Evolutionary conservation across 768 basidiomycete species (phyloP).

Genomic region (Rhizopogon roseolus): DNA sequence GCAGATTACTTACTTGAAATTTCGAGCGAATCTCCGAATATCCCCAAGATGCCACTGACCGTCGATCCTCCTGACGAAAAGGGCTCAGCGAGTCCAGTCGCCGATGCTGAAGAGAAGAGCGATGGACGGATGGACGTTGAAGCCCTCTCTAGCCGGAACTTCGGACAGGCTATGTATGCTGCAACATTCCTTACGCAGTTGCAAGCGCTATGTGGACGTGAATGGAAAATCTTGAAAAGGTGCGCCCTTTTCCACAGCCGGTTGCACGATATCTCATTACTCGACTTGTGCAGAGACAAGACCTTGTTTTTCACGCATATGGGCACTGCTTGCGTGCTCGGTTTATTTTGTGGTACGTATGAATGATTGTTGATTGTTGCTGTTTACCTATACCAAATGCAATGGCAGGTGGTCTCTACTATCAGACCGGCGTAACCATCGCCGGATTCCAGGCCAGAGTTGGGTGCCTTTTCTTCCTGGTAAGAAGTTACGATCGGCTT

Average conservation of each 20-base stretch:
- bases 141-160: conserved; percentile 11
- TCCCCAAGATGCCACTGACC: conserved; percentile 15
- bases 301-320: conserved; percentile 80
- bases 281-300: conserved; percentile 55
- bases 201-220: conserved; percentile 73
- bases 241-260: conserved; percentile 18
- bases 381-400: neutral
- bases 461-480: conserved; percentile 94
- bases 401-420: conserved; percentile 75
- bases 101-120: conserved; percentile 12
- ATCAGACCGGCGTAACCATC: conserved; percentile 70
- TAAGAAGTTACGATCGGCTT: conserved; percentile 21
- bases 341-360: conserved; percentile 76
- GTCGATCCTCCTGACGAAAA: conserved; percentile 2
- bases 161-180: conserved; percentile 39
- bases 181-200: conserved; percentile 89
- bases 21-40: conserved; percentile 62
- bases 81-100: neutral
- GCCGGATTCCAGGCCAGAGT: conserved; percentile 92
- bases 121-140: conserved; percentile 13
- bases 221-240: conserved; percentile 80
- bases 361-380: neutral
- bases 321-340: conserved; percentile 62
- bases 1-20: conserved; percentile 92
- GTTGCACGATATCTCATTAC: neutral